Evolutionary conservation across 2,329 filamentous ascomycete species (phyloP).

Genomic region (Neonectria hederae): DNA sequence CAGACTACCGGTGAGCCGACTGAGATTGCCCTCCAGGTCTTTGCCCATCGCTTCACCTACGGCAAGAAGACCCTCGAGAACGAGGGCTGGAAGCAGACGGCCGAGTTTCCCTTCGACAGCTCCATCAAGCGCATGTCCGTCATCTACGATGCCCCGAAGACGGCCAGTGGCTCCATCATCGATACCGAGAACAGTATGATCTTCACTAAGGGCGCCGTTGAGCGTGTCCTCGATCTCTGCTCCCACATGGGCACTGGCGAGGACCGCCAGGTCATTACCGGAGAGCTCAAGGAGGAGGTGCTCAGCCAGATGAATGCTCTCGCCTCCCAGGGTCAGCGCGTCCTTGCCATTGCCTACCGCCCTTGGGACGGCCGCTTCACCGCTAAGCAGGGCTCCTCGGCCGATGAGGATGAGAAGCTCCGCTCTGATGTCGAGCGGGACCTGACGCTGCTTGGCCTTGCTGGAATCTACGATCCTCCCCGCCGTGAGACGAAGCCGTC

Average conservation of each 20-base stretch:
- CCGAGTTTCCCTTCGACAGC: conserved; percentile 83
- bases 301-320: conserved; percentile 66
- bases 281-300: conserved; percentile 60
- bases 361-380: conserved; percentile 62
- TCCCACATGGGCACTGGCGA: conserved; percentile 56
- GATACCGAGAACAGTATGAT: conserved; percentile 60
- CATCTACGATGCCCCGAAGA: conserved; percentile 66
- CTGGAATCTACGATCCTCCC: conserved; percentile 87
- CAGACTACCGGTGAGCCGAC: conserved; percentile 76
- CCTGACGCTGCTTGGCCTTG: conserved; percentile 81
- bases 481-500: conserved; percentile 80
- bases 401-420: conserved; percentile 54
- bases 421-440: conserved; percentile 72
- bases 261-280: conserved; percentile 57
- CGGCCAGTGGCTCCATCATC: conserved; percentile 50
- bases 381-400: conserved; percentile 46
- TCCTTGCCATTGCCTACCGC: conserved; percentile 76
- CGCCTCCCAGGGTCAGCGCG: conserved; percentile 74
- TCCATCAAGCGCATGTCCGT: conserved; percentile 84
- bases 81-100: conserved; percentile 68
- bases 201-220: conserved; percentile 71
- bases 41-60: conserved; percentile 72
- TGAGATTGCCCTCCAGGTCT: conserved; percentile 80
- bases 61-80: conserved; percentile 64
- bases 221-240: conserved; percentile 68